Evolutionary conservation across 179 eudicot species (phyloP), one percentile per base, ranked within the genome.

Genomic region (Corrigiola litoralis): DNA sequence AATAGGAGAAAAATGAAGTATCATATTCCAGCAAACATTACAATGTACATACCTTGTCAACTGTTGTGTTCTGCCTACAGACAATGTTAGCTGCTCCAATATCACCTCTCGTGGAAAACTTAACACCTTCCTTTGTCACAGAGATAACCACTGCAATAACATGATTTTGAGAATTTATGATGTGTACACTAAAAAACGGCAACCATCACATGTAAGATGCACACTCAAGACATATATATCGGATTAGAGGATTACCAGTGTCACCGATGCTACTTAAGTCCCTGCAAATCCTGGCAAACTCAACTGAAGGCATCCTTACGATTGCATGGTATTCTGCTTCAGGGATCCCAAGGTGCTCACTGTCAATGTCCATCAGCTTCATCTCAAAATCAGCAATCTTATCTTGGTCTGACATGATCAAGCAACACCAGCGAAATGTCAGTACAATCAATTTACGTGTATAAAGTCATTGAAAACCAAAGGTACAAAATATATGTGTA

Each of bases 311-410:
- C 95, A 88, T 88, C 59, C 86, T 78, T 45, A 88, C 88, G 66
- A 86, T 86, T 14, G 95, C 87, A 52, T 88, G 87, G 65, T 81
- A 84, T 53, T 86, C 92, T 37, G 92, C 89, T 72, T 88, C 92
- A 18, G 92, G 92, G 27, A 88, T 86, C 8, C 95, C 95, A 63
- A 86, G 80, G 47, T 87, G 95, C 73, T 87, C 89, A 54, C 86
- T 87, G 56, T 85, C 90, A 65, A 87, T 87, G 78, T 86, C 95
- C 92, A 86, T 86, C 70, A 88, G 77, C 77, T 88, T 88, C 95
- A 88, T 88, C 82, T 88, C 92, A 71, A 88, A 88, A 60, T 88
- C 95, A 10, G 92, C 81, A 58, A 86, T 86, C 66, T 86, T 88
- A 49, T 88, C 92, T 72, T 87, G 91, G 59, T 81, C 95, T 87